Percentiles rank a stretch among this genome's conserved stretches.
Conservation (phyloP, 2,329 filamentous ascomycete species). For the Trichoderma lentiforme region DNA sequence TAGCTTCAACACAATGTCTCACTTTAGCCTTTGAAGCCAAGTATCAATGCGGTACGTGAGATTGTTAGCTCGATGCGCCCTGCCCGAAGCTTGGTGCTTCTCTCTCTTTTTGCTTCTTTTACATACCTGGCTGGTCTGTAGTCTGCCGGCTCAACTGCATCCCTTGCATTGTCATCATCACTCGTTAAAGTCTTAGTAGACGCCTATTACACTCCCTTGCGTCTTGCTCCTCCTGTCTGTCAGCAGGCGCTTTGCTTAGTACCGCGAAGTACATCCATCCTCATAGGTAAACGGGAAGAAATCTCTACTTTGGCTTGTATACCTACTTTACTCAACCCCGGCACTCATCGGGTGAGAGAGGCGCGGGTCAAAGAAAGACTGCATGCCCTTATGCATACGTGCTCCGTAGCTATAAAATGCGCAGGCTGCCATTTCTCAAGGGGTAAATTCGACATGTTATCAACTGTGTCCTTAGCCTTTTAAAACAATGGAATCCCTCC, state of each 20-base stretch:
- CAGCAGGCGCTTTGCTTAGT: background rate
- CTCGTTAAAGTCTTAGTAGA: background rate
- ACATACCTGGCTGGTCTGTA: background rate
- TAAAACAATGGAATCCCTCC: fast-evolving
- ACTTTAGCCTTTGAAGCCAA: background rate
- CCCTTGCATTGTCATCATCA: background rate
- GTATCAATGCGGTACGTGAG: background rate
- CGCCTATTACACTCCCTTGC: background rate
- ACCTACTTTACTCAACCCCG: background rate
- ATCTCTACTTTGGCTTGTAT: background rate
- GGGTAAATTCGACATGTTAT: background rate
- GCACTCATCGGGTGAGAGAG: background rate
- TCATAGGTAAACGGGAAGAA: background rate
- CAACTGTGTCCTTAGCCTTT: background rate
- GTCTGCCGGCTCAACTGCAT: background rate
- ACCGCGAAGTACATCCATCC: background rate
- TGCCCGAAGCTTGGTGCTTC: background rate
- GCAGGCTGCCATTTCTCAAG: background rate
- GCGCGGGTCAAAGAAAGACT: background rate
- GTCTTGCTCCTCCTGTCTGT: background rate
- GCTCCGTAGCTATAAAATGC: background rate
- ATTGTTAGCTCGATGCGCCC: background rate
- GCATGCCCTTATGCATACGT: background rate
- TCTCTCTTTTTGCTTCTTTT: background rate
- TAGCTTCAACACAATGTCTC: background rate